Evolutionary conservation across 768 basidiomycete genomes (phyloP), one percentile per base, ranked within the genome.

Genomic region (Neoboletus brunneissimus): DNA sequence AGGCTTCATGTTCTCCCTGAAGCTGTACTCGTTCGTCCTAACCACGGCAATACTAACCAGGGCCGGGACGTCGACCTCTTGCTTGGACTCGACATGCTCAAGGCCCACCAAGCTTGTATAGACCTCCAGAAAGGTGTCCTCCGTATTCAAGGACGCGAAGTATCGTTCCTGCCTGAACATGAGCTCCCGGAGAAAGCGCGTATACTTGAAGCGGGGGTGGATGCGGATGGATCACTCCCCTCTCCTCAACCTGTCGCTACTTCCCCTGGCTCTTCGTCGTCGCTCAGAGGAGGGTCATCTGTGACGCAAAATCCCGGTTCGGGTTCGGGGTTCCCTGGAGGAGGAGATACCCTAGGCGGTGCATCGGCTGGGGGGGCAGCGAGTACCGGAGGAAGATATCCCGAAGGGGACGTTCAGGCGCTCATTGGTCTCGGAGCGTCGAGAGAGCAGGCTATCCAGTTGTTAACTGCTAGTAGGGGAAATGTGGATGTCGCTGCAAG

Each of bases 11-110:
- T 15, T 20, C 22, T 22, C 18, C 35, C 11, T 13, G 13, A 15
- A 3, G 5, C 11, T 2, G 16, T 35, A 1, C 22, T 25, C 11
- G n/a, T 6, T 6, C 27, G 25, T 50, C 27, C 5, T 50, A 40
- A 40, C 27, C 49, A 20, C 25, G 34, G 49, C 23, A 7, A 44
- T 49, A 27, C 2, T n/a, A 27, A 10, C 18, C 55, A 94, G 90
- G 94, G 94, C 37, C 84, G 87, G 32, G 87, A 90, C 55, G 94
- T 98, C 45, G 96, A 98, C 67, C 84, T 99, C n/a, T 78, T 99
- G 4, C 87, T 99, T 41, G 97, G 97, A 8, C 81, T 99, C n/a
- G 97, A 99, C 79, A 98, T 98, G 97, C 84, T 98, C 58, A 98
- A 94, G 73, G 91, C 94, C 0, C 91, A 98, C 70, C 94, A 97